These are phyloP conservation scores for Aureobasidium sp. DNA, from an alignment of 2,329 filamentous ascomycete species.

Conservation along the genomic window DNA sequence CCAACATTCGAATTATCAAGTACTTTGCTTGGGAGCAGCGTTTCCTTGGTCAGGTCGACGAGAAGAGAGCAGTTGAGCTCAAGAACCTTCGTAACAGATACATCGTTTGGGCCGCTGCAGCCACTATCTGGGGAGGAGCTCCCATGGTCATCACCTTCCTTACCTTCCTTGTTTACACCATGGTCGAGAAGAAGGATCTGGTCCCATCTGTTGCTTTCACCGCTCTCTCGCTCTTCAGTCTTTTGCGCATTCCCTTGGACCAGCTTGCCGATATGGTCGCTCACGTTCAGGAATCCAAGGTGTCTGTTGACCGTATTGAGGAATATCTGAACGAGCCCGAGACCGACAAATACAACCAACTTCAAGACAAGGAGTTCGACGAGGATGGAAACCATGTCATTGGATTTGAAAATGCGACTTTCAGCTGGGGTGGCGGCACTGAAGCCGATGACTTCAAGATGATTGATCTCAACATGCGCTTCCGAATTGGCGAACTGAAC, in stretches of 20 bases:
- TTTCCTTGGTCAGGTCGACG: conserved; percentile 77
- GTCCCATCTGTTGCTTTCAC: conserved; percentile 93
- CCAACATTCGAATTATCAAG: conserved; percentile 98
- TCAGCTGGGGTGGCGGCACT: conserved; percentile 69
- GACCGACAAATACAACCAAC: conserved; percentile 87
- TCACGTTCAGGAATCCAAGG: conserved; percentile 93
- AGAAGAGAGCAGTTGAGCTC: conserved; percentile 75
- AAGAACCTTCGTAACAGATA: conserved; percentile 72
- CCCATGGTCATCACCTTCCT: conserved; percentile 93
- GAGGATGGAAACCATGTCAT: conserved; percentile 65
- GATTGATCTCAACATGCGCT: conserved; percentile 73
- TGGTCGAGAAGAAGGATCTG: conserved; percentile 79
- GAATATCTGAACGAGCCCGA: conserved; percentile 89
- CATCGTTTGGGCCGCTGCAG: conserved; percentile 82
- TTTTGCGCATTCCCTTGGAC: conserved; percentile 86
- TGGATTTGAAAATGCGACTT: conserved; percentile 74
- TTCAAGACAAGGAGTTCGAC: conserved; percentile 61
- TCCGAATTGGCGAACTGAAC: conserved; percentile 78
- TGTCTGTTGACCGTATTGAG: conserved; percentile 93
- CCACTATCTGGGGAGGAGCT: conserved; percentile 93
- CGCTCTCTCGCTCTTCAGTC: conserved; percentile 87
- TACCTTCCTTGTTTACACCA: conserved; percentile 88
- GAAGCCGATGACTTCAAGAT: conserved; percentile 53
- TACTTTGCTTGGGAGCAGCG: conserved; percentile 98
- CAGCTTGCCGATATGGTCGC: conserved; percentile 98